These are phyloP conservation scores for Arachis monticola DNA, from an alignment of 331 rosid species.

Conservation along the genomic window DNA sequence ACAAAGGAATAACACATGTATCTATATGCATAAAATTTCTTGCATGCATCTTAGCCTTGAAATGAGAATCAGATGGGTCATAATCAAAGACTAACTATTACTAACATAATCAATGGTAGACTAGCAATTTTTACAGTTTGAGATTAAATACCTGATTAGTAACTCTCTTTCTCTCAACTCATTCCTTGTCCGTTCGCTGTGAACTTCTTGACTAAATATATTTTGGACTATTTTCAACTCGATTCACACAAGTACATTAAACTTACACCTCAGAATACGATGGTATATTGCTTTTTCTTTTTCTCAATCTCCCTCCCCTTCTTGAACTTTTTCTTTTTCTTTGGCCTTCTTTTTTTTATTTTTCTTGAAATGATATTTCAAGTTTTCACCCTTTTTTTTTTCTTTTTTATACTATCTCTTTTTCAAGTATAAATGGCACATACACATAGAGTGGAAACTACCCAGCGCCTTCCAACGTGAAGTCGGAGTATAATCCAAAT, in stretches of 20 bases:
- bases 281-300: too few species aligned
- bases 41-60: background rate
- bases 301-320: background rate
- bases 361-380: too few species aligned
- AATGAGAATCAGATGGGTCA: background rate
- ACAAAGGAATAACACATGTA: too few species aligned
- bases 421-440: too few species aligned
- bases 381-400: too few species aligned
- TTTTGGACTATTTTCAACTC: constrained; percentile 14
- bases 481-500: too few species aligned
- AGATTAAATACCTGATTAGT: background rate
- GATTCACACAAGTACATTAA: background rate
- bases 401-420: too few species aligned
- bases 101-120: too few species aligned
- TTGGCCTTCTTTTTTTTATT: too few species aligned
- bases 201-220: background rate
- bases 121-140: background rate
- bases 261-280: background rate
- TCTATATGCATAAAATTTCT: background rate
- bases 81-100: background rate
- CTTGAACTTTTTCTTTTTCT: too few species aligned
- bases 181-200: background rate
- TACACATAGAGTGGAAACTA: too few species aligned
- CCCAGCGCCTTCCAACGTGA: too few species aligned
- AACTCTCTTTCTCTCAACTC: constrained; percentile 10